Base-by-base conservation (phyloP, 1,284 basidiomycete species). In the Porogramme epimiltina region DNA sequence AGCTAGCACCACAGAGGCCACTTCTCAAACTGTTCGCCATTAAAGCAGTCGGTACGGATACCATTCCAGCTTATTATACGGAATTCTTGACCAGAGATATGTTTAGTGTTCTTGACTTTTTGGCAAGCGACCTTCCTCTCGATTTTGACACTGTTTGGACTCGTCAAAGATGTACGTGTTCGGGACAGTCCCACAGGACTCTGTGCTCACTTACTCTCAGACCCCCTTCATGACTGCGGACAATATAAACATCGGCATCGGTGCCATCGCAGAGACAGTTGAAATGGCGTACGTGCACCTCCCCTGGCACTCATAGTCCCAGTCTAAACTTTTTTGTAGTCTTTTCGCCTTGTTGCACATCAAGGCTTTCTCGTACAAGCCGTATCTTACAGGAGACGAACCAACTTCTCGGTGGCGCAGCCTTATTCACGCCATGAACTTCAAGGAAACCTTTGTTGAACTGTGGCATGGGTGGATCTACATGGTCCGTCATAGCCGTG, bases 81-180 rank as follows among this genome's bases (percentile, higher is more conserved):
- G n/a, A n/a, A n/a, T n/a, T n/a, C n/a, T n/a, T n/a, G n/a, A n/a
- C n/a, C n/a, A n/a, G n/a, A n/a, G n/a, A n/a, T n/a, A n/a, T n/a
- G 15, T 23, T 22, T 58, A 82, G 87, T 91, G 0, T 91, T 91
- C 65, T 72, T 91, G 34, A 89, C 86, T 13, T 91, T 92, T 63
- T 91, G 89, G 89, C 89, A 91, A 67, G 80, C 83, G 9, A 82
- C 80, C 0, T 73, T 82, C 38, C 74, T 91, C 16, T 81, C 81
- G 2, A 56, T 83, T 4, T 75, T 91, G n/a, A 78, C 76, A 36
- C 74, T 79, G 68, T 73, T 87, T 47, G 78, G 78, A 1, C 75
- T 87, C 3, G 80, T 92, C 58, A 89, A 89, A 69, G 78, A 82
- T 63, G 81, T 89, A 68, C 42, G 79, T 68, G 10, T 36, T 31